Conservation (phyloP, 2,329 filamentous ascomycete species). For the Ascochyta koolunga region DNA sequence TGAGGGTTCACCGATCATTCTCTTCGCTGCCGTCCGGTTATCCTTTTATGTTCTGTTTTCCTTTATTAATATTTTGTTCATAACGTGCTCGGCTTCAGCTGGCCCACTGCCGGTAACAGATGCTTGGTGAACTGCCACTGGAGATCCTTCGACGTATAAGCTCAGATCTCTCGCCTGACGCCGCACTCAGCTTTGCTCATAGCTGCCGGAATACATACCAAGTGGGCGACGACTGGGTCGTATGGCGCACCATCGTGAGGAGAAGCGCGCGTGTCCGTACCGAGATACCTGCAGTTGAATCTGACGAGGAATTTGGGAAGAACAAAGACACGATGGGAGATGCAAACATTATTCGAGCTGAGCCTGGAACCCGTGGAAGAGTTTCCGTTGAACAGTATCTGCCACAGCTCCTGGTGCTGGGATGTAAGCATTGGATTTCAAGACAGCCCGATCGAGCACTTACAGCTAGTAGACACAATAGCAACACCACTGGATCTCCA, state of each 20-base stretch:
- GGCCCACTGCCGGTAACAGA: not conserved
- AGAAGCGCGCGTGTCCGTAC: slow-evolving; percentile 1
- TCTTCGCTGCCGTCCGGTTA: not conserved
- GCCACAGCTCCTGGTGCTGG: slow-evolving; percentile 9
- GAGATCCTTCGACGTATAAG: slow-evolving; percentile 16
- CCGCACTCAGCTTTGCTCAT: slow-evolving; percentile 10
- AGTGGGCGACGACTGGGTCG: slow-evolving; percentile 13
- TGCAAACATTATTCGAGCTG: not conserved
- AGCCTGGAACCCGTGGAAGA: not conserved
- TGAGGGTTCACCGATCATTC: slow-evolving; percentile 6
- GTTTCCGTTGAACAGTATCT: not conserved
- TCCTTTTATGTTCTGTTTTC: not conserved
- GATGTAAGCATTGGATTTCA: not conserved
- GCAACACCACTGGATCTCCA: slow-evolving; percentile 8
- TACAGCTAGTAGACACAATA: slow-evolving; percentile 6
- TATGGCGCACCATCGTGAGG: slow-evolving; percentile 16
- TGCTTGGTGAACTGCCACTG: slow-evolving; percentile 14
- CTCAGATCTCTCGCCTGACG: slow-evolving; percentile 6
- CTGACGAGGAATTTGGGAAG: not conserved
- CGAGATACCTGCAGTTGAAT: not conserved
- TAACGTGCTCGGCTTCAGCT: not conserved
- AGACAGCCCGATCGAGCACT: not conserved
- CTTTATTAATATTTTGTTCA: not conserved
- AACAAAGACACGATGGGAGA: not conserved
- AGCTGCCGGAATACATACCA: slow-evolving; percentile 13